Evolutionary conservation across 768 basidiomycete genomes (phyloP).

Genomic region (Kwoniella shandongensis): DNA sequence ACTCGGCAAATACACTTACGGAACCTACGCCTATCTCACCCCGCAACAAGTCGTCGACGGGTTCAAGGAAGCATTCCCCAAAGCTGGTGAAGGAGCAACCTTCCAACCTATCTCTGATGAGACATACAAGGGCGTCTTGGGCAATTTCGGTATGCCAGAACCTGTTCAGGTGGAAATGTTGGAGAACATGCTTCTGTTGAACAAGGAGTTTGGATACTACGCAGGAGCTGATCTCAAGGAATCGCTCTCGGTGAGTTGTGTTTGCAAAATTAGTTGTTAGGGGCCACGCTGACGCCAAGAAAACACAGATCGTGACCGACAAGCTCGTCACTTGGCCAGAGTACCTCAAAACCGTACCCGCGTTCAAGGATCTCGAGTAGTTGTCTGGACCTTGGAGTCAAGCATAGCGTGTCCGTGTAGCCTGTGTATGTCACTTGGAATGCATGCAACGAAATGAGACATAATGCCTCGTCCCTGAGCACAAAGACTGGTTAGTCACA

Average conservation of each 20-base stretch:
- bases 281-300: not conserved
- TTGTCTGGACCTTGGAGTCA: not conserved
- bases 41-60: conserved; percentile 13
- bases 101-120: conserved; percentile 17
- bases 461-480: too few species aligned
- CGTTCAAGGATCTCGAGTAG: conserved; percentile 24
- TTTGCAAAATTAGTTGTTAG: not conserved
- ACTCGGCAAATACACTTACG: conserved; percentile 22
- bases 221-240: conserved; percentile 11
- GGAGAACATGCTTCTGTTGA: conserved; percentile 29
- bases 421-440: too few species aligned
- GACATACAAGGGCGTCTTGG: conserved; percentile 10
- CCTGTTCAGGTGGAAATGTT: conserved; percentile 17
- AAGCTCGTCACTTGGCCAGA: conserved; percentile 11
- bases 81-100: conserved; percentile 2
- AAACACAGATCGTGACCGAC: conserved; percentile 16
- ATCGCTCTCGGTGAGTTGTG: conserved; percentile 19
- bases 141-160: conserved; percentile 16
- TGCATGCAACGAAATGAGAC: too few species aligned
- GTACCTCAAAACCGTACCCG: conserved; percentile 17
- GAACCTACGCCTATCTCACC: conserved; percentile 15
- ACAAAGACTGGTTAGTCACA: too few species aligned
- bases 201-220: conserved; percentile 29
- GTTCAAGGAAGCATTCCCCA: conserved; percentile 21
- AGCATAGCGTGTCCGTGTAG: too few species aligned